These are phyloP conservation scores for Fusarium compactum DNA, from an alignment of 2,329 filamentous ascomycete genomes.

Conservation along the genomic window DNA sequence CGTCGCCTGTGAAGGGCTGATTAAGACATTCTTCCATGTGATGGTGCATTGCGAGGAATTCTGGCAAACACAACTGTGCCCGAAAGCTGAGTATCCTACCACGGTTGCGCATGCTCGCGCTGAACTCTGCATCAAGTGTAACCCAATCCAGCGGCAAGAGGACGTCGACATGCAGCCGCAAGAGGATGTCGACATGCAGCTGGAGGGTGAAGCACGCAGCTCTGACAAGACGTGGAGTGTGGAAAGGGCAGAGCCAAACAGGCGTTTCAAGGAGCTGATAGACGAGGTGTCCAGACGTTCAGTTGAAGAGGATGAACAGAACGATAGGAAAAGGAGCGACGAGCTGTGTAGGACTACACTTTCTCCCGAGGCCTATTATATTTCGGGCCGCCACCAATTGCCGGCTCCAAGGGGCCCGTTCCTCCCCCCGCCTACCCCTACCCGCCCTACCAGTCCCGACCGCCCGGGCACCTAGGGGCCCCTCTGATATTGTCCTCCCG, in stretches of 20 bases:
- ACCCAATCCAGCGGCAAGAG: background rate
- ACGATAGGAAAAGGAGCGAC: background rate
- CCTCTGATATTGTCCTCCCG: too few species aligned
- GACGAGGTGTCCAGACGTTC: background rate
- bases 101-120: too few species aligned
- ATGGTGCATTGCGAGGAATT: background rate
- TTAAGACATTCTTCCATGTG: fast-evolving
- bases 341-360: background rate
- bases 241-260: background rate
- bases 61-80: background rate
- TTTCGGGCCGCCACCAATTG: too few species aligned
- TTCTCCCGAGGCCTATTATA: background rate
- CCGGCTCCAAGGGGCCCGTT: too few species aligned
- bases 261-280: background rate
- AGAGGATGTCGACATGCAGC: background rate
- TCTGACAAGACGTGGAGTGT: background rate
- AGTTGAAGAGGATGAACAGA: background rate
- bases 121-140: background rate
- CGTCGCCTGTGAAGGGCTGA: fast-evolving
- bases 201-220: background rate
- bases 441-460: background rate
- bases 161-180: background rate
- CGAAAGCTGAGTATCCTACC: background rate
- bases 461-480: background rate
- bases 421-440: too few species aligned